These are phyloP conservation scores for Nevesoporus exiguus DNA, from an alignment of 768 basidiomycete genomes.

Conservation along the genomic window DNA sequence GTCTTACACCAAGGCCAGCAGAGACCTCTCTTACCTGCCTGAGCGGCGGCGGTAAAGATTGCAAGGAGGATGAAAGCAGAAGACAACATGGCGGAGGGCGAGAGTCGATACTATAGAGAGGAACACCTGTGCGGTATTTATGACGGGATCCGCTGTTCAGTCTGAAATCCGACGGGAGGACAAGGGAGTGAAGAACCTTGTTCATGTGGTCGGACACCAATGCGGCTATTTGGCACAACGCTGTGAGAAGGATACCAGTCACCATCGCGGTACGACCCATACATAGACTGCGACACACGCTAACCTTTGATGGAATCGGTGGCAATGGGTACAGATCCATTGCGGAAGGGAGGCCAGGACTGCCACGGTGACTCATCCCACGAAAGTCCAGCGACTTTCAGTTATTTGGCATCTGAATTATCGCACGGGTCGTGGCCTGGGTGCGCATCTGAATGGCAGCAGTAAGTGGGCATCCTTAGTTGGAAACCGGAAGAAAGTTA, in stretches of 20 bases:
- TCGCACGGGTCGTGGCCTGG: background rate
- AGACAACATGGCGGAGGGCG: constrained; percentile 16
- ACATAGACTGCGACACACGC: background rate
- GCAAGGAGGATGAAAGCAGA: constrained; percentile 17
- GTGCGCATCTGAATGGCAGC: background rate
- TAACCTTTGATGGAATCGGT: background rate
- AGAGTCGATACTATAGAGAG: background rate
- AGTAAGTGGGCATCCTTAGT: no score
- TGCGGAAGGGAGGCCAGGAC: no score
- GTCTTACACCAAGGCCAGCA: constrained; percentile 37
- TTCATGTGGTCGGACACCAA: background rate
- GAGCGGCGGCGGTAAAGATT: constrained; percentile 16
- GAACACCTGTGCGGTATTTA: constrained; percentile 12
- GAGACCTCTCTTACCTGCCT: constrained; percentile 38
- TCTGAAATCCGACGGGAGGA: background rate
- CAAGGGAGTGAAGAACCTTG: background rate
- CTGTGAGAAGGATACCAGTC: background rate
- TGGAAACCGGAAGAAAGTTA: no score
- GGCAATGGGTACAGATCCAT: constrained; percentile 1
- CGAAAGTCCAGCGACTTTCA: no score
- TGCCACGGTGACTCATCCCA: background rate
- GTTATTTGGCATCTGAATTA: background rate
- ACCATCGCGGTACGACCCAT: background rate
- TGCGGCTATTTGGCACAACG: background rate
- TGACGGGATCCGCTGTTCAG: background rate